phyloP scores from a whole-genome alignment of 2,329 filamentous ascomycete genomes.

The Apiospora arundinis region DNA sequence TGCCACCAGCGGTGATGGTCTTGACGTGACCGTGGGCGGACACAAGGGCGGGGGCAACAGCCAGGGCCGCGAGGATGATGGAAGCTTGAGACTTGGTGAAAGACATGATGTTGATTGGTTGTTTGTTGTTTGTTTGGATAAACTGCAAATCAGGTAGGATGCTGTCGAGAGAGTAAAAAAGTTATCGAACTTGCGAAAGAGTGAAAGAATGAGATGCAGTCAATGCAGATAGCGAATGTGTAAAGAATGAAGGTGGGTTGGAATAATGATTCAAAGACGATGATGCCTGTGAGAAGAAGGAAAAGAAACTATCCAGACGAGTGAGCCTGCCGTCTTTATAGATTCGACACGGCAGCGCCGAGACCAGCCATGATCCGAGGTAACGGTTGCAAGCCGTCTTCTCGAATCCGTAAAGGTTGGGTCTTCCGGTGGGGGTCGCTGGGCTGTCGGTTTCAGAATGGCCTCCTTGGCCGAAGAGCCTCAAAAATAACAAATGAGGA shows the following conservation, averaged over 20 bases:
- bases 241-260: not conserved
- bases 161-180: slow-evolving; percentile 10
- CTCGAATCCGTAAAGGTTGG: not conserved
- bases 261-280: slow-evolving; percentile 10
- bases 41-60: not conserved
- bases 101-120: slow-evolving; percentile 5
- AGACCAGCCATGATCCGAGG: slow-evolving; percentile 3
- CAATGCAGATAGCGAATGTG: slow-evolving; percentile 17
- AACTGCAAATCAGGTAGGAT: slow-evolving; percentile 10
- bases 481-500: not conserved
- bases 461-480: not conserved
- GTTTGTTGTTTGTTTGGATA: not conserved
- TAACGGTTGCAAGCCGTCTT: slow-evolving; percentile 3
- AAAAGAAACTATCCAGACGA: not conserved
- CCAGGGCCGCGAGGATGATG: not conserved
- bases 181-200: slow-evolving; percentile 17
- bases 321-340: slow-evolving; percentile 10
- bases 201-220: slow-evolving; percentile 10
- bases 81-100: slow-evolving; percentile 5
- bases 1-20: slow-evolving; percentile 51
- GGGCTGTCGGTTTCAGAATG: slow-evolving; percentile 7
- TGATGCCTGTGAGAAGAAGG: slow-evolving; percentile 1
- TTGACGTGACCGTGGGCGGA: not conserved
- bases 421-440: not conserved
- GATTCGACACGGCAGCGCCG: not conserved